Evolutionary conservation across 257 asterid genomes (phyloP).

Genomic region (Scutellaria baicalensis): DNA sequence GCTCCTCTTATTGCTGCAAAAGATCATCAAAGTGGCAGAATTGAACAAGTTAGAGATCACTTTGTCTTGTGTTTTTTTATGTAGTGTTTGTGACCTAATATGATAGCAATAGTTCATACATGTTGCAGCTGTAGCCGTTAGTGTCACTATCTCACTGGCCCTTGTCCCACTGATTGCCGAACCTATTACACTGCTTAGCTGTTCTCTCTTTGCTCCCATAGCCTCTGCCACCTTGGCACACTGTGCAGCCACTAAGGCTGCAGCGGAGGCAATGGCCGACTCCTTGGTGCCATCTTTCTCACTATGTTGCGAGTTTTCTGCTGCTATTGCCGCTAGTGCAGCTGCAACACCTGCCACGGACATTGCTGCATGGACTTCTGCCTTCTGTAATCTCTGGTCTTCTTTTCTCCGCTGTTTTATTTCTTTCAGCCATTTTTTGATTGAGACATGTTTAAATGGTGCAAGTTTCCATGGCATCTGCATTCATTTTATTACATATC

Average conservation of each 20-base stretch:
- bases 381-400: slow-evolving; percentile 63
- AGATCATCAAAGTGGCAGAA: too few species aligned
- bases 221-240: slow-evolving; percentile 91
- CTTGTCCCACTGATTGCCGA: slow-evolving; percentile 64
- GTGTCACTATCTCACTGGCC: slow-evolving; percentile 56
- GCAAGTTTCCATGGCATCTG: slow-evolving; percentile 73
- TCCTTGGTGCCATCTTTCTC: slow-evolving; percentile 32
- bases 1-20: slow-evolving; percentile 82
- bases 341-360: slow-evolving; percentile 97
- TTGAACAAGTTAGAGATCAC: too few species aligned
- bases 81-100: too few species aligned
- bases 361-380: slow-evolving; percentile 87
- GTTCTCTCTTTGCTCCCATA: slow-evolving; percentile 90
- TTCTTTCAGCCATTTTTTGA: slow-evolving; percentile 87
- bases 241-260: slow-evolving; percentile 86
- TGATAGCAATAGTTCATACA: slow-evolving; percentile 30
- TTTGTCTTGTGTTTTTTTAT: too few species aligned
- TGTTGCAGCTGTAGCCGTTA: slow-evolving; percentile 81
- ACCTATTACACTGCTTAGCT: slow-evolving; percentile 53
- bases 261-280: slow-evolving; percentile 76
- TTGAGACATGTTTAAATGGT: slow-evolving; percentile 52
- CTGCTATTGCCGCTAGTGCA: slow-evolving; percentile 82
- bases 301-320: slow-evolving; percentile 43
- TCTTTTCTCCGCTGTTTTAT: slow-evolving; percentile 70
- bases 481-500: slow-evolving; percentile 1